A percentile compares a stretch with the other conserved stretches of the same genome.
Evolutionary conservation across 306 rosid genomes (phyloP).

Genomic region (Alnus rubra): DNA sequence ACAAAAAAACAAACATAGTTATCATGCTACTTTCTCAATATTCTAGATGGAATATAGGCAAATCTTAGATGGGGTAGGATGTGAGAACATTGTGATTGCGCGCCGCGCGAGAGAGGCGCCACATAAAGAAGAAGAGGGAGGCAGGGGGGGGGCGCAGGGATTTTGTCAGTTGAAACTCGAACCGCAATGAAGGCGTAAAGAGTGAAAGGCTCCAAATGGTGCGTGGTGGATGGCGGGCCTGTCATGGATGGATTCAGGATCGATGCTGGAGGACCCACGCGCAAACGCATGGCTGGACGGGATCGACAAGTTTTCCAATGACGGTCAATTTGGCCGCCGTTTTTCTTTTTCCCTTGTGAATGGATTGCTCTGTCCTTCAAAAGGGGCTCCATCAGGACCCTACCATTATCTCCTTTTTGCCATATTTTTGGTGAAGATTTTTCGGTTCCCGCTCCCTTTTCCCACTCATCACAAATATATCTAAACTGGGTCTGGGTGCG

Average conservation of each 20-base stretch:
- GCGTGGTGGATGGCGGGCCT: background rate
- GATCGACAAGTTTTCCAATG: slow-evolving; percentile 10
- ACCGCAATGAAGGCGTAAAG: background rate
- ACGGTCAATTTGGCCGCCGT: slow-evolving; percentile 38
- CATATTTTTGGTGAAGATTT: background rate
- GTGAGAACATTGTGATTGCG: background rate
- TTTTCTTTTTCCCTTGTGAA: slow-evolving; percentile 29
- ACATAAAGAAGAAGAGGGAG: background rate
- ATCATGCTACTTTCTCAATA: background rate
- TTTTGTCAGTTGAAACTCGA: background rate
- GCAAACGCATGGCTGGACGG: slow-evolving; percentile 33
- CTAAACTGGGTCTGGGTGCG: background rate
- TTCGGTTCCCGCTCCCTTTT: slow-evolving; percentile 32
- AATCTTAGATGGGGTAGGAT: too few species aligned
- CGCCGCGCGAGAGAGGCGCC: background rate
- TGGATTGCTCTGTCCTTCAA: slow-evolving; percentile 25
- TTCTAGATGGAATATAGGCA: background rate
- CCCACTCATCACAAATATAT: slow-evolving; percentile 22
- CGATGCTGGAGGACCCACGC: slow-evolving; percentile 43
- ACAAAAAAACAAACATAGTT: background rate
- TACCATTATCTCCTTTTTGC: slow-evolving; percentile 49
- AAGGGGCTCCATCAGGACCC: slow-evolving; percentile 46
- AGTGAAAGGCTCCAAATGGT: background rate
- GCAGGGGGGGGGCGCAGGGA: background rate
- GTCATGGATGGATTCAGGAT: too few species aligned